A percentile compares a stretch with the other conserved stretches of the same genome.
phyloP scores from a whole-genome alignment of 179 eudicot genomes.

The Sideroxylon spinosum region DNA sequence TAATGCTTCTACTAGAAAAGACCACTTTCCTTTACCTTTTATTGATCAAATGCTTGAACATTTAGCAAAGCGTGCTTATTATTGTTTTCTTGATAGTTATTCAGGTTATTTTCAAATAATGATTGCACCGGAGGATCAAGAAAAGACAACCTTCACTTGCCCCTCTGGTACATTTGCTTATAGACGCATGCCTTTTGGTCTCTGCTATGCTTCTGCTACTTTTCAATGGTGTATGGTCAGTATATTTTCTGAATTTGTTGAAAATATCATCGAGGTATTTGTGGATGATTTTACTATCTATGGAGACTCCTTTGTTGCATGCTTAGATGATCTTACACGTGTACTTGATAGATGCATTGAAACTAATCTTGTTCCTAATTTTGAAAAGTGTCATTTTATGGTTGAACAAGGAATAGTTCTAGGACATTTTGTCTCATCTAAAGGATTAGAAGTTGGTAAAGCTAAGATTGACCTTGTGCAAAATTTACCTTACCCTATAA shows the following conservation, averaged over 20 bases:
- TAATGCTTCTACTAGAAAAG: neutral
- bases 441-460: neutral
- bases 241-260: slow-evolving; percentile 12
- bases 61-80: neutral
- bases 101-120: neutral
- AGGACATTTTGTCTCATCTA: slow-evolving; percentile 1
- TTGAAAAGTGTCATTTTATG: slow-evolving; percentile 18
- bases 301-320: slow-evolving; percentile 15
- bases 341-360: slow-evolving; percentile 15
- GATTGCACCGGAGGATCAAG: neutral
- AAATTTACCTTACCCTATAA: neutral
- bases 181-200: neutral
- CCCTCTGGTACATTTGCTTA: neutral
- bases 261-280: slow-evolving; percentile 11
- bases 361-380: slow-evolving; percentile 13
- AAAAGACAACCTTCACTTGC: slow-evolving; percentile 9
- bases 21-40: slow-evolving; percentile 3
- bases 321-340: slow-evolving; percentile 9
- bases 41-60: neutral
- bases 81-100: neutral
- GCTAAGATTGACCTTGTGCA: neutral
- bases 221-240: slow-evolving; percentile 13
- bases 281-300: slow-evolving; percentile 14
- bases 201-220: neutral
- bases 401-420: slow-evolving; percentile 10